Base-by-base conservation (phyloP, 441 rosid species). In the Jatropha multifida region DNA sequence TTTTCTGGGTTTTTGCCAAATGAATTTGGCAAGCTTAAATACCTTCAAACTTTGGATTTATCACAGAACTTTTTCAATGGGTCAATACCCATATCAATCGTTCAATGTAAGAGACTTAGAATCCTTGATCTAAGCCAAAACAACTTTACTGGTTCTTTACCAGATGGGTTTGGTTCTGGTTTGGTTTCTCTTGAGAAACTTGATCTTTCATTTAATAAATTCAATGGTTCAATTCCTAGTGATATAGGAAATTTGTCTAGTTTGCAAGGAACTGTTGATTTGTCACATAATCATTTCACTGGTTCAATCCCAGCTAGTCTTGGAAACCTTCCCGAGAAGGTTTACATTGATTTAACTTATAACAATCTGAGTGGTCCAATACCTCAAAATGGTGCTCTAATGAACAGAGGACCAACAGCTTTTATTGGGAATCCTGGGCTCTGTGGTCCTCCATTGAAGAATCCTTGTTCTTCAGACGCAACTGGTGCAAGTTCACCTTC, bases 331-430 rank as follows among this genome's bases (percentile, higher is more conserved):
- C 97, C 97, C n/a, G 97, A 92, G 83, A 96, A 90, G 86, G 98
- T 94, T 70, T 96, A 96, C 76, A 90, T 92, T 76, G 97, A 94
- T 81, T 85, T 95, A 54, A 92, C 97, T 77, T 89, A 85, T 69
- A 95, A 95, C 78, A 88, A 93, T 74, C 88, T 95, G 80, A 89
- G 92, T 51, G 98, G 98, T 76, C 90, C 99, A 40, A 95, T 95
- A 83, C 98, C 99, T 73, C 99, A 90, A 77, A 95, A 87, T 54
- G 98, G 97, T 74, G 95, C 97, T 76, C 85, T 93, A 3, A 88
- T 93, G 90, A 95, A 93, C 81, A 85, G 97, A 82, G 97, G 99
- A 65, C 96, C 97, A 13, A 93, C 97, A 20, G 98, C 97, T 54
- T 93, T 95, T 83, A 86, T 92, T 60, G 95, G 97, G 23, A 95